Evolutionary conservation across 2,329 filamentous ascomycete genomes (phyloP), one percentile per base, ranked within the genome.

Genomic region (Ceratocystis huliohia): DNA sequence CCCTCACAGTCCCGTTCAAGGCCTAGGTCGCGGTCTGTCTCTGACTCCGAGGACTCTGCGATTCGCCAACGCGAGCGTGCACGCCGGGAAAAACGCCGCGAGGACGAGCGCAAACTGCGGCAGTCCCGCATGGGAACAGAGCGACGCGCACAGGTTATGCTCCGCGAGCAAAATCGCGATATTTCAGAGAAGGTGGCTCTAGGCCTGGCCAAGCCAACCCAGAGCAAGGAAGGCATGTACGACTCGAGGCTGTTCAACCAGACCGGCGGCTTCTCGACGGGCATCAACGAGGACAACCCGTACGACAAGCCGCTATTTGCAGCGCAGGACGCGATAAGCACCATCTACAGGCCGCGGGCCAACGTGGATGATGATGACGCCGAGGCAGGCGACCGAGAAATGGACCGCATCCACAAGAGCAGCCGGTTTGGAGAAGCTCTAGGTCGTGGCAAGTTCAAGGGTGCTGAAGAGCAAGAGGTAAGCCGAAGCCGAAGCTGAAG

Each of bases 281-380:
- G 93, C 0, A 91, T 96, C 81, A 99, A 99, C 75, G 94, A 99
- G 75, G 94, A 99, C 75, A 94, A 99, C 73, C 86, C 87, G 0
- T 99, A 97, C 78, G 94, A 97, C 75, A 97, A 97, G 77, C 94
- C 94, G 22, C 80, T 99, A 6, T 99, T 99, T 74, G 92, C 92
- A 0, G 93, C 94, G 15, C 91, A 96, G 74, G 93, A 97, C 73
- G 93, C 91, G 7, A 91, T 96, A 72, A 94, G 85, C 77, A 93
- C 87, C 74, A 97, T 99, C 70, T 99, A 99, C 76, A 84, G 91
- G 44, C 91, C 93, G 1, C 84, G 84, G 25, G 84, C 88, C 28
- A 86, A 87, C 66, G 84, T 87, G 72, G 88, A 87, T 63, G 89
- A 91, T 57, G 87, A 85, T 17, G 88, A 88, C 66, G 90, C 91